phyloP scores from a whole-genome alignment of 73 alveolate species.

The Paramecium bursaria region DNA sequence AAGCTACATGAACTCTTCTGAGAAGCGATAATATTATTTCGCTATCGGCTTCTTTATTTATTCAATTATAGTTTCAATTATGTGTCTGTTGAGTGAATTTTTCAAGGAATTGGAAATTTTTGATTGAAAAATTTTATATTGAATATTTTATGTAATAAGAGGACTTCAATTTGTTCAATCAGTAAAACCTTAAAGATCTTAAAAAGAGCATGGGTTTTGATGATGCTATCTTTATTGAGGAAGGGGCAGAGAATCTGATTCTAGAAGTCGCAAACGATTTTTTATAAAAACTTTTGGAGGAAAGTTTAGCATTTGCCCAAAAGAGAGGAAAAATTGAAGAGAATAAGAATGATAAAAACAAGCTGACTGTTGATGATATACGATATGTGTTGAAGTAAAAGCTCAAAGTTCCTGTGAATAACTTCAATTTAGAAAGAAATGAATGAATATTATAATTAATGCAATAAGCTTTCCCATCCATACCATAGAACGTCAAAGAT shows the following conservation, averaged over 20 bases:
- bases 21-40: neutral
- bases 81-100: conserved; percentile 44
- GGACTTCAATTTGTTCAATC: neutral
- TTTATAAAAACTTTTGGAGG: neutral
- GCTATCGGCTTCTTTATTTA: conserved; percentile 23
- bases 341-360: too few relatives aligned
- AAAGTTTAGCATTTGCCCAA: neutral
- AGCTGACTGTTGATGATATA: neutral
- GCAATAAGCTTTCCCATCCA: too few relatives aligned
- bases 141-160: neutral
- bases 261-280: neutral
- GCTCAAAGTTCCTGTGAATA: neutral
- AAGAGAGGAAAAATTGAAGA: neutral
- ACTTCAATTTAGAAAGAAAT: neutral
- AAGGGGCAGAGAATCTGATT: neutral
- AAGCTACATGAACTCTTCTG: neutral
- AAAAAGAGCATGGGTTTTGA: neutral
- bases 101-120: too few relatives aligned
- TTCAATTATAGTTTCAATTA: conserved; percentile 27
- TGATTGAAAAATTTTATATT: conserved; percentile 5
- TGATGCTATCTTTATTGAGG: neutral
- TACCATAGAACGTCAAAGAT: too few relatives aligned
- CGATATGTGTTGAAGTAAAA: neutral
- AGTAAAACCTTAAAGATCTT: too few relatives aligned
- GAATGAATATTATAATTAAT: too few relatives aligned